These are phyloP conservation scores for Hypoxylon rickii DNA, from an alignment of 495 filamentous ascomycete species.

Conservation along the genomic window DNA sequence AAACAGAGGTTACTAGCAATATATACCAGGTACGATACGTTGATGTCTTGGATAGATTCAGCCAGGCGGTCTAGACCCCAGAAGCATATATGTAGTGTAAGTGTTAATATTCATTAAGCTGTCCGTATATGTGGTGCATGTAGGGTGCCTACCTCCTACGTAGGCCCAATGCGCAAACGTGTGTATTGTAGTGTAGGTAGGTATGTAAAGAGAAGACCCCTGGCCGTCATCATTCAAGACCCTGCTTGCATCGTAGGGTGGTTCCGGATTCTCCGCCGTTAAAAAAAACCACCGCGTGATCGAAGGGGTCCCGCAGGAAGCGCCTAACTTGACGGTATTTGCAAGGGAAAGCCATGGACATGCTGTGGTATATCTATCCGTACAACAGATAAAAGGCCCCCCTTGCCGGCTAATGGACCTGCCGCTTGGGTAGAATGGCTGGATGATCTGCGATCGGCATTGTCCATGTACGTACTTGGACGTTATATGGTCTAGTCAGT, in stretches of 20 bases:
- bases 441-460: conserved; percentile 19
- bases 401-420: conserved; percentile 8
- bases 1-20: conserved; percentile 1
- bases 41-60: conserved; percentile 19
- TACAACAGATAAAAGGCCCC: neutral
- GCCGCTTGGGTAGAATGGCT: neutral
- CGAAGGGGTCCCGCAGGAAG: conserved; percentile 33
- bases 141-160: too few relatives aligned
- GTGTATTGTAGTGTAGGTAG: conserved; percentile 4
- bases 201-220: conserved; percentile 17
- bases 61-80: conserved; percentile 29
- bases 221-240: conserved; percentile 26
- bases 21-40: conserved; percentile 12
- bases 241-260: conserved; percentile 30
- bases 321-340: conserved; percentile 16
- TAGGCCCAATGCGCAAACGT: conserved; percentile 2
- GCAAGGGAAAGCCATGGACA: neutral
- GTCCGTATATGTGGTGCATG: too few relatives aligned
- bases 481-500: conserved; percentile 4
- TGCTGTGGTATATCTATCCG: neutral
- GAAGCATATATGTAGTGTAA: neutral
- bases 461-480: neutral
- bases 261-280: conserved; percentile 30
- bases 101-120: conserved; percentile 14
- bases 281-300: conserved; percentile 32